Evolutionary conservation across 352 stramenopile species (phyloP).

Genomic region (Phytophthora megakarya): DNA sequence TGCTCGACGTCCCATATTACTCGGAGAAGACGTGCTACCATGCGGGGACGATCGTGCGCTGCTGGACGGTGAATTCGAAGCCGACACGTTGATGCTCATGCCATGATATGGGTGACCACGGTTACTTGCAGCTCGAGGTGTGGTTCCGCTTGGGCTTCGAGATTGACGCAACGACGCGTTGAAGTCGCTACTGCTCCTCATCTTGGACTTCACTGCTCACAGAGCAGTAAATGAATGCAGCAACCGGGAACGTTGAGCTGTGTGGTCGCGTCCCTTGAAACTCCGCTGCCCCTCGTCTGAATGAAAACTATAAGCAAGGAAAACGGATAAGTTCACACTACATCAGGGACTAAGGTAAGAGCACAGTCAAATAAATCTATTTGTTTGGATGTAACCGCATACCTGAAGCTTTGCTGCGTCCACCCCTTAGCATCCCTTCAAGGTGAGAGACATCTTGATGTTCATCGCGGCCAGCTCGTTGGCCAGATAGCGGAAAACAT

Average conservation of each 20-base stretch:
- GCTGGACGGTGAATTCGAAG: slow-evolving; percentile 37
- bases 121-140: slow-evolving; percentile 19
- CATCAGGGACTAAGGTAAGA: slow-evolving; percentile 22
- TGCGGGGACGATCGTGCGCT: slow-evolving; percentile 45
- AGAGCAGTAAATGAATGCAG: slow-evolving; percentile 6
- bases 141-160: slow-evolving; percentile 24
- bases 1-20: slow-evolving; percentile 28
- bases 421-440: slow-evolving; percentile 64
- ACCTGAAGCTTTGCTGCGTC: slow-evolving; percentile 16
- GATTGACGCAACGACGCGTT: slow-evolving; percentile 35
- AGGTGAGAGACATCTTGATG: slow-evolving; percentile 97
- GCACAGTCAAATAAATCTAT: slow-evolving; percentile 46
- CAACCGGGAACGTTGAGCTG: slow-evolving; percentile 7
- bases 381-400: slow-evolving; percentile 32
- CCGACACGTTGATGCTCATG: slow-evolving; percentile 58
- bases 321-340: slow-evolving; percentile 34
- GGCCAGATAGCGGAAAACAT: slow-evolving; percentile 98
- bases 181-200: slow-evolving; percentile 47
- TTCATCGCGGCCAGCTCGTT: slow-evolving; percentile 99
- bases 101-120: slow-evolving; percentile 24
- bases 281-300: background rate
- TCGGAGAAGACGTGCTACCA: slow-evolving; percentile 28
- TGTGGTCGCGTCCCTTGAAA: slow-evolving; percentile 29
- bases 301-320: slow-evolving; percentile 1
- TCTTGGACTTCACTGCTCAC: slow-evolving; percentile 11